Evolutionary conservation across 306 rosid genomes (phyloP).

Genomic region (Castanea sativa): DNA sequence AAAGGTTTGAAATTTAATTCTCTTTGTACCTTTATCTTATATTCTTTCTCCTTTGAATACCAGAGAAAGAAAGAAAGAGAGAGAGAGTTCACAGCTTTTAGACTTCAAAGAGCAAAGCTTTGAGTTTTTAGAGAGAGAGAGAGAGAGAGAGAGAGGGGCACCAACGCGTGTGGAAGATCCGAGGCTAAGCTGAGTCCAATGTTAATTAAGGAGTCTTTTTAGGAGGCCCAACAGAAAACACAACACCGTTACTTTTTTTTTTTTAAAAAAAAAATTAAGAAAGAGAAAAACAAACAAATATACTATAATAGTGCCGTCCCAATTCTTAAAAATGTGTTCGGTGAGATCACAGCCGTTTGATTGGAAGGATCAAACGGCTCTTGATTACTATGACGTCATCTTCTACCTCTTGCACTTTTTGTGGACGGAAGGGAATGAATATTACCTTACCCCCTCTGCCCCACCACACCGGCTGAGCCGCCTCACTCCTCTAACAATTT

Average conservation of each 20-base stretch:
- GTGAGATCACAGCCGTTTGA: constrained; percentile 36
- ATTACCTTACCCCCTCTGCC: constrained; percentile 10
- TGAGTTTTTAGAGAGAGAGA: constrained; percentile 9
- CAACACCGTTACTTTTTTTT: too few relatives aligned
- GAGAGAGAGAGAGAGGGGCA: constrained; percentile 25
- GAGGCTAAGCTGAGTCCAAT: constrained; percentile 27
- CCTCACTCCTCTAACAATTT: constrained; percentile 2
- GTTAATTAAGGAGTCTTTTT: constrained; percentile 11
- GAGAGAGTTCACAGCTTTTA: constrained; percentile 1
- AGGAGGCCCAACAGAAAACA: background rate
- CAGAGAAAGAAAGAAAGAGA: constrained; percentile 28
- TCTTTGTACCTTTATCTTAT: constrained; percentile 34
- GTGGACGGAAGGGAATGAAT: constrained; percentile 26
- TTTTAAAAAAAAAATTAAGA: background rate
- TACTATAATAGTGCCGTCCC: constrained; percentile 46
- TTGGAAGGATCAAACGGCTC: constrained; percentile 30
- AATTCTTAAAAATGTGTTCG: constrained; percentile 22
- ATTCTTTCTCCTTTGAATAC: constrained; percentile 24
- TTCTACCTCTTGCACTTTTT: constrained; percentile 25
- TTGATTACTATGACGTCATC: constrained; percentile 31
- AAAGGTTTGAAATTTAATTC: constrained; percentile 16
- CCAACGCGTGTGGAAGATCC: constrained; percentile 43
- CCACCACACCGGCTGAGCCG: constrained; percentile 7
- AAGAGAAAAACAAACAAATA: constrained; percentile 5
- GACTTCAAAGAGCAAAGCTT: constrained; percentile 10